A percentile compares a stretch with the other conserved stretches of the same genome.
Conservation (phyloP, 176 grass and related monocot genomes). For the Rhipidocladum racemiflorum region DNA sequence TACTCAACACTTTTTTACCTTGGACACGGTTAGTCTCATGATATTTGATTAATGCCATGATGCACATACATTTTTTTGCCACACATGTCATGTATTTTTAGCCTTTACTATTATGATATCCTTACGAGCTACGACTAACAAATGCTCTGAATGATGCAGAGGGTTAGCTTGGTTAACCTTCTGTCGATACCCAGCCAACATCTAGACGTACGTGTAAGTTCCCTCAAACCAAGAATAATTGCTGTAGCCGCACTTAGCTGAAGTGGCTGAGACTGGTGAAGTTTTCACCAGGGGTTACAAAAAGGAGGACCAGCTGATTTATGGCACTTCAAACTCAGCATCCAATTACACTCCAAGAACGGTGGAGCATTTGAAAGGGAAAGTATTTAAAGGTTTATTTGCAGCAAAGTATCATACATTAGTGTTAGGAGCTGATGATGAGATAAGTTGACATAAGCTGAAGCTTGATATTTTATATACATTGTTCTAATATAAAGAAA, state of each 20-base stretch:
- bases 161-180: constrained; percentile 97
- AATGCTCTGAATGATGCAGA: constrained; percentile 49
- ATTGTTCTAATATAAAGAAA: constrained; percentile 27
- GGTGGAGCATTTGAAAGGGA: constrained; percentile 97
- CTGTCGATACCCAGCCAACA: constrained; percentile 91
- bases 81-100: constrained; percentile 13
- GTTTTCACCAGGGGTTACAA: constrained; percentile 96
- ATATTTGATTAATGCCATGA: too few species aligned
- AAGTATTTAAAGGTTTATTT: constrained; percentile 72
- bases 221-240: constrained; percentile 69
- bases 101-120: constrained; percentile 13
- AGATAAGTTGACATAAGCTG: constrained; percentile 48
- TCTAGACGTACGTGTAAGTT: constrained; percentile 77
- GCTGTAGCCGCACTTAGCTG: constrained; percentile 84
- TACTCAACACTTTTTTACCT: too few species aligned
- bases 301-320: constrained; percentile 96
- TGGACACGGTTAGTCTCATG: too few species aligned
- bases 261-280: constrained; percentile 79
- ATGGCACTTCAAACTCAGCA: constrained; percentile 96
- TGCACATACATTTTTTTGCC: too few species aligned
- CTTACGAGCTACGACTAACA: constrained; percentile 17
- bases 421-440: constrained; percentile 74
- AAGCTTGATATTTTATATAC: constrained; percentile 7
- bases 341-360: constrained; percentile 92
- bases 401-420: constrained; percentile 91